phyloP scores from a whole-genome alignment of 768 basidiomycete genomes.

The Xanthoconium stramineum region DNA sequence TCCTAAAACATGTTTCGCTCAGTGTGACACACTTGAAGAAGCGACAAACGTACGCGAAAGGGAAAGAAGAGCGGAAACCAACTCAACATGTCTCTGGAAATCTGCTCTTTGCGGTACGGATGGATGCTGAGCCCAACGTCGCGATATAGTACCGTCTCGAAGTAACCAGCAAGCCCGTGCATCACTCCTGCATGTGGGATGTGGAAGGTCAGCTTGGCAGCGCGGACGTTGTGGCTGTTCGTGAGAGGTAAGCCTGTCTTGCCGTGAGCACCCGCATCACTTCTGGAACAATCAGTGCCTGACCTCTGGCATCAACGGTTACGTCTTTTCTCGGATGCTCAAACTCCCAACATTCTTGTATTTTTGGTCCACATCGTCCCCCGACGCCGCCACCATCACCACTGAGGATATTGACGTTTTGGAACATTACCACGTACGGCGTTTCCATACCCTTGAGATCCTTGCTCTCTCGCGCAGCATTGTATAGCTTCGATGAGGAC shows the following conservation, averaged over 20 bases:
- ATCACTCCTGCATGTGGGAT: slow-evolving; percentile 93
- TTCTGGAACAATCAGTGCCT: slow-evolving; percentile 6
- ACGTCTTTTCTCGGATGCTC: slow-evolving; percentile 87
- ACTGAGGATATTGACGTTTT: slow-evolving; percentile 86
- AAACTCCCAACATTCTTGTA: slow-evolving; percentile 98
- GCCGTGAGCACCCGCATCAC: slow-evolving; percentile 7
- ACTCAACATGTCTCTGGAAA: slow-evolving; percentile 96
- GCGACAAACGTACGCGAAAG: slow-evolving; percentile 60
- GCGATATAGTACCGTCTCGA: slow-evolving; percentile 91
- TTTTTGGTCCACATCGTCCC: slow-evolving; percentile 71
- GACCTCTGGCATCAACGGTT: slow-evolving; percentile 70
- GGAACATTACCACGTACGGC: slow-evolving; percentile 98
- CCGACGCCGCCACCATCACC: slow-evolving; percentile 61
- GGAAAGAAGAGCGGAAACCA: slow-evolving; percentile 99
- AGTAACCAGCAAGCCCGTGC: slow-evolving; percentile 96
- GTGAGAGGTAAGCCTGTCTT: slow-evolving; percentile 77
- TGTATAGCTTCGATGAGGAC: slow-evolving; percentile 89
- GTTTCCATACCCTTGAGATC: slow-evolving; percentile 81
- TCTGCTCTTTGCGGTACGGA: slow-evolving; percentile 77
- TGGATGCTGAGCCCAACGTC: slow-evolving; percentile 91
- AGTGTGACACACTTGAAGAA: background rate
- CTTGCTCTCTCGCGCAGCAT: slow-evolving; percentile 68
- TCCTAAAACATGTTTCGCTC: slow-evolving; percentile 49
- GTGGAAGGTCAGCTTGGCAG: slow-evolving; percentile 81
- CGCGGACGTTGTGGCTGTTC: slow-evolving; percentile 94